phyloP scores from a whole-genome alignment of 169 alveolate species.

The Plasmodium cynomolgi region DNA sequence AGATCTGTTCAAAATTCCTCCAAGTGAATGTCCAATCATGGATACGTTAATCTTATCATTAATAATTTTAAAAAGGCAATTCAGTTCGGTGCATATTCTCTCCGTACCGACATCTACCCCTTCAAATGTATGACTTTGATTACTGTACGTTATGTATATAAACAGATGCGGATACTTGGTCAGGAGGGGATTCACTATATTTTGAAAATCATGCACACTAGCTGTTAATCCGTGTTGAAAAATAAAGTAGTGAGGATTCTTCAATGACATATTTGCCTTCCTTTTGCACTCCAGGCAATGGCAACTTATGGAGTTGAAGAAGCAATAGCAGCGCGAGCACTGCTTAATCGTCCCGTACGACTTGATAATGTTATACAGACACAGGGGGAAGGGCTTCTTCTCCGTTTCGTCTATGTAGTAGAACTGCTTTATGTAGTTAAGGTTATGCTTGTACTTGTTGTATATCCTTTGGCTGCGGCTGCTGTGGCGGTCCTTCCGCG shows the following conservation, averaged over 20 bases:
- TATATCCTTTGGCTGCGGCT: constrained; percentile 8
- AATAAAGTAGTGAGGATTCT: constrained; percentile 80
- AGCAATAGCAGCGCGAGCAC: constrained; percentile 80
- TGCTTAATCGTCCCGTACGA: constrained; percentile 70
- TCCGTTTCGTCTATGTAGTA: constrained; percentile 50
- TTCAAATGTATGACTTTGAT: constrained; percentile 80
- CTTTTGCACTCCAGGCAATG: constrained; percentile 78
- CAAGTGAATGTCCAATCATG: constrained; percentile 85
- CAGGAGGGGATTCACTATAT: constrained; percentile 73
- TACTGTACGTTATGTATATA: constrained; percentile 80
- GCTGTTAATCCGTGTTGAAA: constrained; percentile 84
- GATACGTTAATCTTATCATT: constrained; percentile 78
- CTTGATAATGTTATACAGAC: constrained; percentile 65
- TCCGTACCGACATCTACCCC: constrained; percentile 82
- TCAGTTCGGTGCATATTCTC: constrained; percentile 77
- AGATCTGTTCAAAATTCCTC: constrained; percentile 80
- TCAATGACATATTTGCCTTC: constrained; percentile 58
- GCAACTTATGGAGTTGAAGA: constrained; percentile 76
- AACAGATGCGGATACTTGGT: constrained; percentile 77
- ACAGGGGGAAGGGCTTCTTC: constrained; percentile 63
- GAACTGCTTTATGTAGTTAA: constrained; percentile 48
- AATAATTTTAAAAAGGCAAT: constrained; percentile 72
- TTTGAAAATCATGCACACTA: constrained; percentile 79
- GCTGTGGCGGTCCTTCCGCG: background rate
- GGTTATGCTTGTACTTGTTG: constrained; percentile 52